A percentile compares a stretch with the other conserved stretches of the same genome.
Evolutionary conservation across 441 rosid genomes (phyloP).

Genomic region (Erodium trifolium): DNA sequence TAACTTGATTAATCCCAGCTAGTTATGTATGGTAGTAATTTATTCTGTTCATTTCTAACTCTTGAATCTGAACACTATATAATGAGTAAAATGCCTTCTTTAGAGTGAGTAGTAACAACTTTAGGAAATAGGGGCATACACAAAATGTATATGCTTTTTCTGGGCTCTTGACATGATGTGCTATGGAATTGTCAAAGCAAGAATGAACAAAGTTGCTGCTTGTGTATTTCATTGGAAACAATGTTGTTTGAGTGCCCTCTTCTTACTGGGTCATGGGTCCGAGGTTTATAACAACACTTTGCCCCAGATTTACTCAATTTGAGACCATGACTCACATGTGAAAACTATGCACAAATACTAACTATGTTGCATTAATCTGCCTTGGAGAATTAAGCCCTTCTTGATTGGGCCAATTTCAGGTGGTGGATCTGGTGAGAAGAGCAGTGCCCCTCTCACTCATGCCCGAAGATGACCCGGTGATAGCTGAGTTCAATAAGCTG

Average conservation of each 20-base stretch:
- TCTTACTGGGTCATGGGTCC: no score
- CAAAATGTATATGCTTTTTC: background rate
- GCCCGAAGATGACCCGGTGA: slow-evolving; percentile 49
- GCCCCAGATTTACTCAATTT: no score
- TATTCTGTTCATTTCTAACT: background rate
- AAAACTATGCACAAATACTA: background rate
- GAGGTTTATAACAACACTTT: no score
- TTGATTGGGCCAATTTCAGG: slow-evolving; percentile 28
- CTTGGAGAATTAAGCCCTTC: background rate
- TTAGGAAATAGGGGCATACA: background rate
- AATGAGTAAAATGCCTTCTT: background rate
- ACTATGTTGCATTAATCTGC: background rate
- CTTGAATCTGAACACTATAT: background rate
- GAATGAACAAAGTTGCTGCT: no score
- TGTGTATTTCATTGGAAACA: no score
- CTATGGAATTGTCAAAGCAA: no score
- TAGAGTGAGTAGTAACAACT: background rate
- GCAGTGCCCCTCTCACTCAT: slow-evolving; percentile 73
- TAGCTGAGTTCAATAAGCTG: slow-evolving; percentile 52
- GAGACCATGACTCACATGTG: no score
- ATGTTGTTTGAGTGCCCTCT: no score
- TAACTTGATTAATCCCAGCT: background rate
- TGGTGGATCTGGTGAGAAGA: slow-evolving; percentile 70
- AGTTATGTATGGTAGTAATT: no score
- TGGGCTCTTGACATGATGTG: no score